phyloP scores from a whole-genome alignment of 139 green algal species.

The Chlamydomonas asymmetrica region DNA sequence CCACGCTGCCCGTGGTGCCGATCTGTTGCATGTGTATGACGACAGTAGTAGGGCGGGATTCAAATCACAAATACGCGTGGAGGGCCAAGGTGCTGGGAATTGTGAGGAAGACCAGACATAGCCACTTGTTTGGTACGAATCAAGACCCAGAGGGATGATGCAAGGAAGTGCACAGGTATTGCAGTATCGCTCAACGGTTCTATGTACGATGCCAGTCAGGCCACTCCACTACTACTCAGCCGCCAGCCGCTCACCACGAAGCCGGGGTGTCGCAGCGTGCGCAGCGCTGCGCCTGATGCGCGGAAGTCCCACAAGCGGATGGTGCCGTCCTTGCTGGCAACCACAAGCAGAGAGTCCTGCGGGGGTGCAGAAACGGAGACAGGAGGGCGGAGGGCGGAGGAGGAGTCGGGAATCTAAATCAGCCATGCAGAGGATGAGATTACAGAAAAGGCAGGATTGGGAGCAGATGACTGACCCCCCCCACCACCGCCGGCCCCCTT shows the following conservation, averaged over 20 bases:
- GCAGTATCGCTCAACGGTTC: not conserved
- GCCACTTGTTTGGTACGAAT: not conserved
- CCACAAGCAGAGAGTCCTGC: slow-evolving; percentile 26
- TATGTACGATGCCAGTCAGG: not conserved
- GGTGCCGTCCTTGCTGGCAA: slow-evolving; percentile 41
- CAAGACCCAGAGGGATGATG: not conserved
- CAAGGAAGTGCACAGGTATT: not conserved
- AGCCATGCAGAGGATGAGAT: not conserved
- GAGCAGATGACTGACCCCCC: not conserved
- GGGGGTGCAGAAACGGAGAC: not conserved
- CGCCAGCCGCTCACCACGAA: slow-evolving; percentile 21
- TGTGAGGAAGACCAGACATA: not conserved
- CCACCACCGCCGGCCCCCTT: no score
- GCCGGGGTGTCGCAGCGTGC: slow-evolving; percentile 3
- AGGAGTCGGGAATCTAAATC: not conserved
- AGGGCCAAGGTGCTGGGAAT: not conserved
- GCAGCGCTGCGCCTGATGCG: not conserved
- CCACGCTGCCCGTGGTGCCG: slow-evolving; percentile 31
- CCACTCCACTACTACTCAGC: not conserved
- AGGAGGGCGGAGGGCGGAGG: not conserved
- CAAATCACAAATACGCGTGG: not conserved
- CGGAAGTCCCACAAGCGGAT: slow-evolving; percentile 55
- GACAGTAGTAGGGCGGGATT: not conserved
- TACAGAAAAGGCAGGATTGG: not conserved
- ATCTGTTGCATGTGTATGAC: slow-evolving; percentile 3